phyloP scores from a whole-genome alignment of 352 stramenopile genomes.

The Pythium biforme region DNA sequence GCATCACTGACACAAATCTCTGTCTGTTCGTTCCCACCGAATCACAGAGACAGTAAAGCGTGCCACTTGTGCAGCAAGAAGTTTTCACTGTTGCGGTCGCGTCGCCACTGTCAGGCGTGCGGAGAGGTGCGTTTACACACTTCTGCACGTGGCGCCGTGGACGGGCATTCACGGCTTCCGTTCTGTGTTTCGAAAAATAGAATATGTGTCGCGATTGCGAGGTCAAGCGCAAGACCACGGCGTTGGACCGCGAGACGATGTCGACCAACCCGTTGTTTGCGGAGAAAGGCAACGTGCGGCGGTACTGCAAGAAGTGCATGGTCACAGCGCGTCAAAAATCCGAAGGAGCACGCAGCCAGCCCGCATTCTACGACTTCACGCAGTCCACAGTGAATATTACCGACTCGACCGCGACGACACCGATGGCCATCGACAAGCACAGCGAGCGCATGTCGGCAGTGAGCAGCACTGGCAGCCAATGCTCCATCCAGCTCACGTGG shows the following conservation, averaged over 20 bases:
- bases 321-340: conserved; percentile 41
- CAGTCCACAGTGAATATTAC: conserved; percentile 23
- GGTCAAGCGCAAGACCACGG: conserved; percentile 47
- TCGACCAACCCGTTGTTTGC: conserved; percentile 32
- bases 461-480: conserved; percentile 45
- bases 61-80: conserved; percentile 76
- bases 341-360: conserved; percentile 29
- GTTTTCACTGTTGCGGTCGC: conserved; percentile 63
- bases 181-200: conserved; percentile 19
- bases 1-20: neutral
- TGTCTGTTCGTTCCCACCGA: conserved; percentile 3
- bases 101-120: conserved; percentile 65
- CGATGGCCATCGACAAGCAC: conserved; percentile 32
- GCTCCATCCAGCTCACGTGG: conserved; percentile 31
- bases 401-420: conserved; percentile 31
- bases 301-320: conserved; percentile 67
- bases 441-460: conserved; percentile 40
- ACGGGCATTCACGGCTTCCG: neutral
- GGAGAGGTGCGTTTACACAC: conserved; percentile 50
- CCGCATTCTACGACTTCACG: conserved; percentile 40
- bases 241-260: conserved; percentile 45
- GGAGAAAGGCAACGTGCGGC: conserved; percentile 36
- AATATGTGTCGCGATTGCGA: conserved; percentile 73
- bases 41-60: conserved; percentile 48
- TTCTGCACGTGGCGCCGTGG: neutral